phyloP scores from a whole-genome alignment of 352 stramenopile species.

The Phytophthora syringae region DNA sequence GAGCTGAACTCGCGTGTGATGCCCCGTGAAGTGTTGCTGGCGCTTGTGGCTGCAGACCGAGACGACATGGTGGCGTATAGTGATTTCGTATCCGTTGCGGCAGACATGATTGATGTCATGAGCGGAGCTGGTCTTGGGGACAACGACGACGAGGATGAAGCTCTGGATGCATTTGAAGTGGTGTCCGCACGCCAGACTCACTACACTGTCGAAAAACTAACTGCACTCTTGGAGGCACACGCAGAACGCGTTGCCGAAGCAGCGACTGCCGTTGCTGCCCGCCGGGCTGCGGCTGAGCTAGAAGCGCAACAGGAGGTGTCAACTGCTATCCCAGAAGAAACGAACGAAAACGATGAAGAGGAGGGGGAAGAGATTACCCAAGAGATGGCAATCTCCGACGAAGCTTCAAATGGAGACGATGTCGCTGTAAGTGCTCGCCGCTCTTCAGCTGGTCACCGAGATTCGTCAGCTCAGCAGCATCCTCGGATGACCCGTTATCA shows the following conservation, averaged over 20 bases:
- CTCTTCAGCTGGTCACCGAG: slow-evolving; percentile 3
- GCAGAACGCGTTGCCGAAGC: slow-evolving; percentile 24
- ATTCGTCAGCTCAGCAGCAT: slow-evolving; percentile 26
- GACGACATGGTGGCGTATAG: slow-evolving; percentile 70
- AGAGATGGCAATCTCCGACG: slow-evolving; percentile 3
- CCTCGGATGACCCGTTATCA: slow-evolving; percentile 49
- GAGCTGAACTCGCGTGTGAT: slow-evolving; percentile 37
- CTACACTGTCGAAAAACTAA: slow-evolving; percentile 53
- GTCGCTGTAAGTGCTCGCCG: background rate
- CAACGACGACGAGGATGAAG: slow-evolving; percentile 14
- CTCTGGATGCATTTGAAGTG: slow-evolving; percentile 41
- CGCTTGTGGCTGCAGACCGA: slow-evolving; percentile 56
- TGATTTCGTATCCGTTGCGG: slow-evolving; percentile 50
- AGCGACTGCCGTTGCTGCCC: slow-evolving; percentile 23
- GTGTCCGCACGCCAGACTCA: slow-evolving; percentile 40
- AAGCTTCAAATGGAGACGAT: slow-evolving; percentile 12
- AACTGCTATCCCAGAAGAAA: slow-evolving; percentile 21
- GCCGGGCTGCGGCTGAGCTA: slow-evolving; percentile 17
- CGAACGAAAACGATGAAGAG: slow-evolving; percentile 22
- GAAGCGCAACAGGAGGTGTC: slow-evolving; percentile 11
- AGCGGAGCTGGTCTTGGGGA: background rate
- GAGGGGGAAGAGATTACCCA: slow-evolving; percentile 9
- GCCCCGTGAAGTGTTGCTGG: slow-evolving; percentile 57
- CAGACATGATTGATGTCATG: slow-evolving; percentile 63
- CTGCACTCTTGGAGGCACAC: slow-evolving; percentile 43